Evolutionary conservation across 495 filamentous ascomycete species (phyloP).

Genomic region (Thermochaetoides thermophila): DNA sequence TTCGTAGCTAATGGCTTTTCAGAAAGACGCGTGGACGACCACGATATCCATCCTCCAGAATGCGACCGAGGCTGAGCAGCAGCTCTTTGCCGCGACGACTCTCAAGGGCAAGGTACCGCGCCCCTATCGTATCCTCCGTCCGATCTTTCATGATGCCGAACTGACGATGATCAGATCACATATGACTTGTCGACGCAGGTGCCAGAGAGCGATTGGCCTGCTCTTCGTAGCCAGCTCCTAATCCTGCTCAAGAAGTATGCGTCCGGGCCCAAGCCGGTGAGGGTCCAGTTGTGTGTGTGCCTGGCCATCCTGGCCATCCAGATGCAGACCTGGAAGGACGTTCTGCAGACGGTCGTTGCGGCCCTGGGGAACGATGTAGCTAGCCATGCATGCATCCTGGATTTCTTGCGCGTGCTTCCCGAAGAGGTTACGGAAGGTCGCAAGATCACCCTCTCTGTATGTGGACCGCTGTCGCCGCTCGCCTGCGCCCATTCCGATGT

Average conservation of each 20-base stretch:
- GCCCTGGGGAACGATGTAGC: conserved; percentile 62
- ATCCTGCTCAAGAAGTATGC: conserved; percentile 63
- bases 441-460: conserved; percentile 95
- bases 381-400: conserved; percentile 70
- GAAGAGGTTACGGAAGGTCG: conserved; percentile 99
- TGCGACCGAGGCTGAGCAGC: conserved; percentile 59
- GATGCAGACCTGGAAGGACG: conserved; percentile 92
- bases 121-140: neutral
- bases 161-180: conserved; percentile 27
- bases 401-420: conserved; percentile 89
- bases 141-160: neutral
- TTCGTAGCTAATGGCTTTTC: neutral
- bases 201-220: conserved; percentile 52
- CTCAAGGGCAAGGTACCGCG: conserved; percentile 82
- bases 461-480: conserved; percentile 47
- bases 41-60: conserved; percentile 77
- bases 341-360: conserved; percentile 63
- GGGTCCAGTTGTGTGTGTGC: conserved; percentile 90
- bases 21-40: conserved; percentile 81
- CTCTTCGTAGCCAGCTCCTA: conserved; percentile 70
- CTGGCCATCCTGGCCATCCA: conserved; percentile 89
- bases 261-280: conserved; percentile 73
- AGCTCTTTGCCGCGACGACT: conserved; percentile 91
- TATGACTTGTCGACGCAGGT: conserved; percentile 50
- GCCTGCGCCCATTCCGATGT: too few species aligned